These are phyloP conservation scores for Hypoxylon sp. DNA, from an alignment of 2,329 filamentous ascomycete genomes.

Conservation along the genomic window DNA sequence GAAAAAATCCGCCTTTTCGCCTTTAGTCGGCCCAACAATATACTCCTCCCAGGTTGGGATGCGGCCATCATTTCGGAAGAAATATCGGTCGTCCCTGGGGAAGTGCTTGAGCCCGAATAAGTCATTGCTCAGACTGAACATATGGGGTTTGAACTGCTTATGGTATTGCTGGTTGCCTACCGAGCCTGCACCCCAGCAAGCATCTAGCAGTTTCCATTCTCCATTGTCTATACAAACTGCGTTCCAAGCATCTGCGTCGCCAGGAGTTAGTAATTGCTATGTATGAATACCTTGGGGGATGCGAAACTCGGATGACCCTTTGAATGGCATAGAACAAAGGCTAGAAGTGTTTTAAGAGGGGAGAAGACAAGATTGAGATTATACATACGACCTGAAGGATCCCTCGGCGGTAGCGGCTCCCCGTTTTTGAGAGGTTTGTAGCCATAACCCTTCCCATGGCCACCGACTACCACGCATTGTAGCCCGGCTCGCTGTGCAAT, in stretches of 20 bases:
- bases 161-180: slow-evolving; percentile 74
- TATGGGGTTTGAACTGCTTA: slow-evolving; percentile 75
- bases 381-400: slow-evolving; percentile 67
- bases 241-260: slow-evolving; percentile 82
- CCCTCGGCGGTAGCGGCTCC: slow-evolving; percentile 74
- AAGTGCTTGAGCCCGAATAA: slow-evolving; percentile 87
- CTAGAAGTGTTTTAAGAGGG: not conserved
- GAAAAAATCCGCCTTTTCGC: slow-evolving; percentile 65
- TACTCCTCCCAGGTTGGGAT: slow-evolving; percentile 86
- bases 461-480: slow-evolving; percentile 79
- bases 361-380: not conserved
- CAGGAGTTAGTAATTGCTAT: slow-evolving; percentile 15
- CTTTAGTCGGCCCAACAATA: slow-evolving; percentile 71
- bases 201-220: slow-evolving; percentile 91
- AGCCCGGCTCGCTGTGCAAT: slow-evolving; percentile 86
- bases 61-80: slow-evolving; percentile 82
- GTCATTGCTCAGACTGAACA: slow-evolving; percentile 77
- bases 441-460: slow-evolving; percentile 90
- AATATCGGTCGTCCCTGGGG: slow-evolving; percentile 76
- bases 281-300: no score
- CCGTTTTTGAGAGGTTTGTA: slow-evolving; percentile 75
- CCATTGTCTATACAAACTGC: slow-evolving; percentile 89
- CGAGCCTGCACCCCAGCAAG: slow-evolving; percentile 92
- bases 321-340: not conserved
- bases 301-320: not conserved